A percentile compares a stretch with the other conserved stretches of the same genome.
phyloP scores from a whole-genome alignment of 129 eudicot genomes.

The Gnaphalium uliginosum region DNA sequence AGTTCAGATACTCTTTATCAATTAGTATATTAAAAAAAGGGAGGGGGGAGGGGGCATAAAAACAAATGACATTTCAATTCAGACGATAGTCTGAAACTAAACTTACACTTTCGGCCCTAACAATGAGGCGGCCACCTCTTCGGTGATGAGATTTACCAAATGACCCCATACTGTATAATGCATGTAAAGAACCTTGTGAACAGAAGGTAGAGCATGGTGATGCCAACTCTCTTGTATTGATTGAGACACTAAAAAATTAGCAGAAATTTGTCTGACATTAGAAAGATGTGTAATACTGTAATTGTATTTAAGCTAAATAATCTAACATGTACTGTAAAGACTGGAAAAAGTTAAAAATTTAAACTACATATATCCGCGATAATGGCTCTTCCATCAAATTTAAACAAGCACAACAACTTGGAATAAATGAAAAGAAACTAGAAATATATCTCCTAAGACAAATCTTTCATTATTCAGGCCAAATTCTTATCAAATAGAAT shows the following conservation, averaged over 20 bases:
- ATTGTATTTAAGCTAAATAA: not conserved
- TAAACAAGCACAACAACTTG: slow-evolving; percentile 1
- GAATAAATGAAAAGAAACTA: not conserved
- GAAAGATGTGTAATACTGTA: slow-evolving; percentile 4
- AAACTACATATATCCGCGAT: not conserved
- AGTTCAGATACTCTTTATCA: not conserved
- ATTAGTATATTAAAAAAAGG: slow-evolving; percentile 19
- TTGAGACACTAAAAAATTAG: slow-evolving; percentile 51
- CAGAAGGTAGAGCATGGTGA: slow-evolving; percentile 50
- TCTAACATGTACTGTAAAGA: not conserved
- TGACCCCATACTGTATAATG: slow-evolving; percentile 42
- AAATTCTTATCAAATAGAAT: not conserved
- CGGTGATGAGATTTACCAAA: slow-evolving; percentile 36
- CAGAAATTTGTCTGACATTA: slow-evolving; percentile 1
- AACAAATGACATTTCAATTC: not conserved
- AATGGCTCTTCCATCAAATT: slow-evolving; percentile 2
- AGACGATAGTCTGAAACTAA: slow-evolving; percentile 13
- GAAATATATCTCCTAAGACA: not conserved
- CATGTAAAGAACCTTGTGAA: slow-evolving; percentile 52
- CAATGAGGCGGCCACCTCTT: slow-evolving; percentile 59
- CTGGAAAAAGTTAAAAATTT: not conserved
- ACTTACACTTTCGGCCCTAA: slow-evolving; percentile 83
- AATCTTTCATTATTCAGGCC: not conserved
- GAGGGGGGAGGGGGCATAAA: not conserved
- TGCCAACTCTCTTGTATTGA: slow-evolving; percentile 53